Percentiles rank a stretch among this genome's conserved stretches.
These are phyloP conservation scores for Eucalyptus lansdowneana DNA, from an alignment of 345 rosid genomes.

Conservation along the genomic window DNA sequence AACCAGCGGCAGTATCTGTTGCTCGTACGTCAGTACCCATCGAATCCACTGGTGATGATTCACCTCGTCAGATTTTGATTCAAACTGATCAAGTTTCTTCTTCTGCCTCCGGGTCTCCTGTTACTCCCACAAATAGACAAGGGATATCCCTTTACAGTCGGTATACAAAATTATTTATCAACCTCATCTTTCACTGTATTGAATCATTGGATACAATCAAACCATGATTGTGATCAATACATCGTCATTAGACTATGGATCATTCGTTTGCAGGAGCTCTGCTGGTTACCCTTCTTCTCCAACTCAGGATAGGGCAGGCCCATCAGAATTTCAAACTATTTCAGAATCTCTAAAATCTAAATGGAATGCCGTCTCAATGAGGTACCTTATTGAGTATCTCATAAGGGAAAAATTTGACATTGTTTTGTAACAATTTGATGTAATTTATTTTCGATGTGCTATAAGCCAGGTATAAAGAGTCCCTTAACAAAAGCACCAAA, in stretches of 20 bases:
- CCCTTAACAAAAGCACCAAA: constrained; percentile 53
- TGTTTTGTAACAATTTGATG: background rate
- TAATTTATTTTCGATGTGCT: background rate
- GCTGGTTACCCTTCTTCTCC: constrained; percentile 12
- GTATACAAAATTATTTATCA: constrained; percentile 4
- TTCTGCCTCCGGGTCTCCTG: constrained; percentile 17
- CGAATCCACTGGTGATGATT: constrained; percentile 10
- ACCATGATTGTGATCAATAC: background rate
- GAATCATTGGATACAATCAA: background rate
- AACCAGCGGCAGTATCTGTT: constrained; percentile 11
- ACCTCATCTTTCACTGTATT: background rate
- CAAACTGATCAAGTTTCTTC: constrained; percentile 11
- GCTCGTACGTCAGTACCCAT: constrained; percentile 15
- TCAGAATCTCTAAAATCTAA: constrained; percentile 59
- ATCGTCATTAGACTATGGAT: background rate
- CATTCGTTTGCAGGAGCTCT: constrained; percentile 5
- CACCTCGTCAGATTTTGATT: constrained; percentile 10
- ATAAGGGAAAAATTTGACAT: background rate
- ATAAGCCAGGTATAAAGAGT: constrained; percentile 42
- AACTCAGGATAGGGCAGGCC: constrained; percentile 41
- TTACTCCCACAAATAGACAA: constrained; percentile 5
- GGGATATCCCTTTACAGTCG: constrained; percentile 26
- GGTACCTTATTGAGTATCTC: constrained; percentile 7
- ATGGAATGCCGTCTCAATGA: constrained; percentile 41
- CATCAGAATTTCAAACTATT: constrained; percentile 54